Conservation (phyloP, 208 protist species). For the Acanthamoeba quina region DNA sequence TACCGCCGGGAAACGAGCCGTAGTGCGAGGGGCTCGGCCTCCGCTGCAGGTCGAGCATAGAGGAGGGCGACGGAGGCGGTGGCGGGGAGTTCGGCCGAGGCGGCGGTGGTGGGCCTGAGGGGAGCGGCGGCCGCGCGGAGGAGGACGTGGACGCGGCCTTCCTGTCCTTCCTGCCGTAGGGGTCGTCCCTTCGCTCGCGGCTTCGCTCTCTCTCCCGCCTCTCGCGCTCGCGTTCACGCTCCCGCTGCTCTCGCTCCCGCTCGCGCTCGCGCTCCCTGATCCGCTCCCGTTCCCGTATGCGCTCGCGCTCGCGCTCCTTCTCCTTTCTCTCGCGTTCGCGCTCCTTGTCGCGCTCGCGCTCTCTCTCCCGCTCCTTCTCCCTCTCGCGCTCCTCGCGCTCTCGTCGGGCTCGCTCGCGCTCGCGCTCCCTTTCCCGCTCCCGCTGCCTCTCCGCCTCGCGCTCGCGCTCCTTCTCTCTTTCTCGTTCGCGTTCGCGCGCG, state of each 20-base stretch:
- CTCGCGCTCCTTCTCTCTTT: not conserved
- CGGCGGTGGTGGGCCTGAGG: not conserved
- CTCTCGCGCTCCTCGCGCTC: constrained; percentile 24
- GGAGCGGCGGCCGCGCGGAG: not conserved
- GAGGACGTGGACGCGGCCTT: not conserved
- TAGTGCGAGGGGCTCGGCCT: not conserved
- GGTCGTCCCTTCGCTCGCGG: constrained; percentile 2
- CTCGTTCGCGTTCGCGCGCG: not conserved
- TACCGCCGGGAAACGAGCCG: not conserved
- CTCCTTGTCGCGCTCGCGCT: not conserved
- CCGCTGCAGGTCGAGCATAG: not conserved
- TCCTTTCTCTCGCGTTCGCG: not conserved
- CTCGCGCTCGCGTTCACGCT: constrained; percentile 3
- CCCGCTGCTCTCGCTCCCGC: not conserved
- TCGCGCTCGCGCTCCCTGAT: not conserved
- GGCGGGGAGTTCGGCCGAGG: not conserved
- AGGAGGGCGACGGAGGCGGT: not conserved
- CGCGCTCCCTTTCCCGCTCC: not conserved
- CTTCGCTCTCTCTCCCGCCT: not conserved
- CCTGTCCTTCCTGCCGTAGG: not conserved
- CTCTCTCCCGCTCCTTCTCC: not conserved
- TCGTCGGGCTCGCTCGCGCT: not conserved
- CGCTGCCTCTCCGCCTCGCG: not conserved
- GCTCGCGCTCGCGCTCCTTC: constrained; percentile 14
- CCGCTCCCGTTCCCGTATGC: not conserved